Base-by-base conservation (phyloP, 2,329 filamentous ascomycete genomes). In the Pseudocercospora crystallina region DNA sequence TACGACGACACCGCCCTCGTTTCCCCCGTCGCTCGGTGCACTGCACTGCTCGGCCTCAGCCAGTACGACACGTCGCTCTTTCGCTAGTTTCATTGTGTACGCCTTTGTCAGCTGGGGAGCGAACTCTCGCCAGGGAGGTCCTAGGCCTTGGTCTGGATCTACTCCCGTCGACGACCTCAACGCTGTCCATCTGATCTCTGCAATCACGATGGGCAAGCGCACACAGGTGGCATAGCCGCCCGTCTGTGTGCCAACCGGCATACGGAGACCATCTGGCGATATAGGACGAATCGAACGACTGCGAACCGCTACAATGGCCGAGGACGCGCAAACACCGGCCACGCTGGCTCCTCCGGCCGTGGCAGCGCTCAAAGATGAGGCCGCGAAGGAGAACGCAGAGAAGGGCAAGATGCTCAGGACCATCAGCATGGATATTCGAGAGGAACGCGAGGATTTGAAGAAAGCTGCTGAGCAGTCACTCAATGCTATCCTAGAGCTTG, bases 381-480 rank as follows among this genome's bases (percentile, higher is more conserved):
- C 71, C 11, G 64, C 30, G 51, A 55, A 46, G 26, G 56, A 56
- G 15, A 57, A 43, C 29, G 33, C 29, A 41, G 47, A 47, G 47
- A 57, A 47, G 58, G 63, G 47, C 37, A 61, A 53, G 26, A 81
- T 84, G 79, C 75, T 79, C 62, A 74, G 83, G 52, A 77, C 89
- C 10, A 76, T 94, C 60, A 96, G 88, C 72, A 84, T 90, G 72
- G 86, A 96, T 69, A 96, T 97, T 64, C 86, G 89, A 62, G 90
- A 95, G 66, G 90, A 97, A 75, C 83, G 91, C 56, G 88, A 96
- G 68, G 92, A 97, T 69, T 80, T 99, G 61, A 90, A 91, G 66
- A 89, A 96, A 75, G 94, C 92, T 35, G 94, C 92, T 43, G 92
- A 97, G 73, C 90, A 96, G 75, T 96, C 91, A 15, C 80, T 96